phyloP scores from a whole-genome alignment of 192 early-diverging fungal species.

The Coemansia sp. region DNA sequence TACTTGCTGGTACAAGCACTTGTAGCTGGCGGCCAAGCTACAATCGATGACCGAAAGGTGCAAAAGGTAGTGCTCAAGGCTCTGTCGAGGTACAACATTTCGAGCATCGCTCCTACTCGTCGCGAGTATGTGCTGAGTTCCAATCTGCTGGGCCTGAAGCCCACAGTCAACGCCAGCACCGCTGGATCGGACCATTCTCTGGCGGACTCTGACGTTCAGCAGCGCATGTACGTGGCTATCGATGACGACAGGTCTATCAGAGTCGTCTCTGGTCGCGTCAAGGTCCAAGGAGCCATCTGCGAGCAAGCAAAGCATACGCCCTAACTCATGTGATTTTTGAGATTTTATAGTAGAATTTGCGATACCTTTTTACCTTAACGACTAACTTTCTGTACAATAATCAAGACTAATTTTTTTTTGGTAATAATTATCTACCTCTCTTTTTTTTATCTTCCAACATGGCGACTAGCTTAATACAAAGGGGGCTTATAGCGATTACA shows the following conservation, averaged over 20 bases:
- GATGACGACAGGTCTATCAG: conserved; percentile 43
- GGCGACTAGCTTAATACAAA: conserved; percentile 25
- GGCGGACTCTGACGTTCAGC: conserved; percentile 14
- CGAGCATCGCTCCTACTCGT: conserved; percentile 23
- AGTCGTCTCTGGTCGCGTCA: conserved; percentile 27
- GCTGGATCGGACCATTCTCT: background rate
- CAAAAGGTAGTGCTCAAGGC: conserved; percentile 50
- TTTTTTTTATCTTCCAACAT: background rate
- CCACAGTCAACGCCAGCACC: background rate
- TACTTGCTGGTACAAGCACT: conserved; percentile 39
- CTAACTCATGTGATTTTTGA: background rate
- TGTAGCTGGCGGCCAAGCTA: conserved; percentile 36
- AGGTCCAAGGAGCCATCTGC: conserved; percentile 18
- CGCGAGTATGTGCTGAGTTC: conserved; percentile 44
- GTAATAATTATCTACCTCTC: background rate
- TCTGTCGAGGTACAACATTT: conserved; percentile 39
- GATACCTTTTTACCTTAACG: background rate
- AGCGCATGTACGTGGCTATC: conserved; percentile 46
- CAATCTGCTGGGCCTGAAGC: conserved; percentile 1
- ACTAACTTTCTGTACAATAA: background rate
- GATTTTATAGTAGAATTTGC: background rate
- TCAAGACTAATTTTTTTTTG: background rate
- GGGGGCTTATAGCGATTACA: conserved; percentile 65
- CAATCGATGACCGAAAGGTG: conserved; percentile 33
- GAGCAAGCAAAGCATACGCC: background rate